Base-by-base conservation (phyloP, 2,329 filamentous ascomycete genomes). In the Trichoderma harzianum region DNA sequence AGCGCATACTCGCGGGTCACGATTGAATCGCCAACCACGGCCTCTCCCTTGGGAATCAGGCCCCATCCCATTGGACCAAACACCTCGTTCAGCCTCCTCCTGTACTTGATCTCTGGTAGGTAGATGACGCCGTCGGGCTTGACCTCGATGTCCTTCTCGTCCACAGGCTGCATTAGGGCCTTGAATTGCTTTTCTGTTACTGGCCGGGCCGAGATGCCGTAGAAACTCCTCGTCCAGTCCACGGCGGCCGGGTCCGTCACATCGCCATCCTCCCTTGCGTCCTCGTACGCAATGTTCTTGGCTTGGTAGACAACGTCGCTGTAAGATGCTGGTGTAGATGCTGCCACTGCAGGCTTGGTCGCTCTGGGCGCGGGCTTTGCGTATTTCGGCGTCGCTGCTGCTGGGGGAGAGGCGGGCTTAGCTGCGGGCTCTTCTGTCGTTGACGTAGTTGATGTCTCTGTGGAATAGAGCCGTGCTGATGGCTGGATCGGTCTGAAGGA, bases 41-140 rank as follows among this genome's bases (percentile, higher is more conserved):
- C 90, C 80, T 97, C 93, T 18, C 94, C 92, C 72, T 95, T 86
- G 11, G 96, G 96, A 70, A 95, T 95, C 69, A 99, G 84, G 1
- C 96, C 96, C 96, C 96, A 99, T 7, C 93, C 96, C 69, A 97
- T 96, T 0, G 96, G 96, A 0, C 96, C 95, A 83, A 99, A 99
- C 0, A 94, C 94, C 77, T 87, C 85, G 81, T 98, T 98, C 77
- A 99, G 83, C 74, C 97, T 95, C 74, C 95, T 86, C 58, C 96
- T 86, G 84, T 99, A 99, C 84, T 98, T 98, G 86, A 99, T 98
- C 86, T 99, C 96, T 14, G 96, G 96, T 72, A 99, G 86, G 81
- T 98, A 99, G 72, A 98, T 86, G 76, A 99, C 95, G 39, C 96
- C 96, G 83, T 99, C 96, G 36, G 96, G 95, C 85, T 99, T 99